Conservation (phyloP, 2,329 filamentous ascomycete species). For the Polychaeton citri region DNA sequence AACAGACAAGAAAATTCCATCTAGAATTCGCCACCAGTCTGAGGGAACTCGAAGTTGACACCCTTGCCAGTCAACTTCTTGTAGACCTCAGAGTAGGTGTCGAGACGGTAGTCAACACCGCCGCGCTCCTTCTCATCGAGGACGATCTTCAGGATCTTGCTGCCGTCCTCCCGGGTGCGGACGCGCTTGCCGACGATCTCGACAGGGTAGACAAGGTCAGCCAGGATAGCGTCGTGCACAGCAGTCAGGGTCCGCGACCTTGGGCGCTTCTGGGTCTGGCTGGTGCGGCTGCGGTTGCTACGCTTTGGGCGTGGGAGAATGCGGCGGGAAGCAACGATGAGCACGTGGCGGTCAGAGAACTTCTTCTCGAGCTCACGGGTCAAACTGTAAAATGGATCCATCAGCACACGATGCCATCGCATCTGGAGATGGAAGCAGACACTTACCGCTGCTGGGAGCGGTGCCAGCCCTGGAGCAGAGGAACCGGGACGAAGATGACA, state of each 20-base stretch:
- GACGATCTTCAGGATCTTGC: conserved; percentile 97
- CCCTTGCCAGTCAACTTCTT: conserved; percentile 90
- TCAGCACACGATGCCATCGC: conserved; percentile 1
- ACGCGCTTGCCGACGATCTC: conserved; percentile 99
- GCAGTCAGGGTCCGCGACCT: conserved; percentile 95
- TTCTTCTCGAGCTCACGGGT: conserved; percentile 99
- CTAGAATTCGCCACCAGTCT: conserved; percentile 73
- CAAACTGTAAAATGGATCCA: conserved; percentile 45
- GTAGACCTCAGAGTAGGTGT: conserved; percentile 99
- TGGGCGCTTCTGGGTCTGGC: conserved; percentile 96
- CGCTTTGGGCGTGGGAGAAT: conserved; percentile 98
- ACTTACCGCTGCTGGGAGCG: conserved; percentile 98
- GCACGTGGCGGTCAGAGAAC: conserved; percentile 99
- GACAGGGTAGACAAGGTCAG: conserved; percentile 97
- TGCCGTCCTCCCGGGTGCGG: conserved; percentile 97
- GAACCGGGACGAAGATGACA: conserved; percentile 99
- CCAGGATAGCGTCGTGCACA: conserved; percentile 96
- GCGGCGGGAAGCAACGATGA: conserved; percentile 97
- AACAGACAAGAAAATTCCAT: conserved; percentile 11
- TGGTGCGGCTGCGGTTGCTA: conserved; percentile 90
- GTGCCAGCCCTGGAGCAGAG: conserved; percentile 97
- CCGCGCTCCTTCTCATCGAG: conserved; percentile 99
- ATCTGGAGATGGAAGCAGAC: conserved; percentile 3
- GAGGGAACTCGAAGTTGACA: conserved; percentile 98
- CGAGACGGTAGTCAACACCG: conserved; percentile 97